phyloP scores from a whole-genome alignment of 2,329 filamentous ascomycete genomes.

The Gyromitra esculenta region DNA sequence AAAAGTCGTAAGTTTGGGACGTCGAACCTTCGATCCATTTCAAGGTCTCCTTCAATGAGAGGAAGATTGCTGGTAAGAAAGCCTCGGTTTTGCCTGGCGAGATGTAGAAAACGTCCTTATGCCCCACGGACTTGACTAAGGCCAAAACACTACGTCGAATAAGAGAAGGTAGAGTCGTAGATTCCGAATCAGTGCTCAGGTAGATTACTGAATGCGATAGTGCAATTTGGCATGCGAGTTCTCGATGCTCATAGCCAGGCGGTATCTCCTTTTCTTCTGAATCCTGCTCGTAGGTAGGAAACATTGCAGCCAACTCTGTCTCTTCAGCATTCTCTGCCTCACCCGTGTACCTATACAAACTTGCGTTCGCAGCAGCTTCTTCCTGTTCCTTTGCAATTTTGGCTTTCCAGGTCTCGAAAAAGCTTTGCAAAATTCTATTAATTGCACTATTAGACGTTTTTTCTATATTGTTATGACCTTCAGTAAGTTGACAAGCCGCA shows the following conservation, averaged over 20 bases:
- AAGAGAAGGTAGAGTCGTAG: slow-evolving; percentile 37
- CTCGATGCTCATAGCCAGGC: slow-evolving; percentile 63
- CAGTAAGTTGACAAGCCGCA: slow-evolving; percentile 18
- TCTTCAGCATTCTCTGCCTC: slow-evolving; percentile 79
- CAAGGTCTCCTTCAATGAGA: slow-evolving; percentile 72
- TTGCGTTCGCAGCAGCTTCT: slow-evolving; percentile 76
- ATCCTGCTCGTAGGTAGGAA: slow-evolving; percentile 77
- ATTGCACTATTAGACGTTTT: slow-evolving; percentile 15
- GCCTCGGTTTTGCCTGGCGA: slow-evolving; percentile 59
- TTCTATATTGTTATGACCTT: slow-evolving; percentile 34
- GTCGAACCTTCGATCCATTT: slow-evolving; percentile 63
- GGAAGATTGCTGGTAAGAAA: slow-evolving; percentile 73
- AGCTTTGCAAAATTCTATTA: slow-evolving; percentile 71
- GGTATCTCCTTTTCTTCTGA: slow-evolving; percentile 59
- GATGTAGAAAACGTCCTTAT: slow-evolving; percentile 20
- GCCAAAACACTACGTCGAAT: slow-evolving; percentile 40
- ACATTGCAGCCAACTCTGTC: slow-evolving; percentile 80
- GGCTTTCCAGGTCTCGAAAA: slow-evolving; percentile 83
- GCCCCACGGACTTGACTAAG: slow-evolving; percentile 31
- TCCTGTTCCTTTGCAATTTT: slow-evolving; percentile 80
- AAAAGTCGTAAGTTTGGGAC: slow-evolving; percentile 79
- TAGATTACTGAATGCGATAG: slow-evolving; percentile 66
- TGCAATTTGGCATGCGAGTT: slow-evolving; percentile 71
- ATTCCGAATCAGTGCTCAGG: slow-evolving; percentile 54
- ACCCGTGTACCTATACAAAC: slow-evolving; percentile 84